Conservation (phyloP, 805 yeast genomes). For the Blastobotrys peoriensis region DNA sequence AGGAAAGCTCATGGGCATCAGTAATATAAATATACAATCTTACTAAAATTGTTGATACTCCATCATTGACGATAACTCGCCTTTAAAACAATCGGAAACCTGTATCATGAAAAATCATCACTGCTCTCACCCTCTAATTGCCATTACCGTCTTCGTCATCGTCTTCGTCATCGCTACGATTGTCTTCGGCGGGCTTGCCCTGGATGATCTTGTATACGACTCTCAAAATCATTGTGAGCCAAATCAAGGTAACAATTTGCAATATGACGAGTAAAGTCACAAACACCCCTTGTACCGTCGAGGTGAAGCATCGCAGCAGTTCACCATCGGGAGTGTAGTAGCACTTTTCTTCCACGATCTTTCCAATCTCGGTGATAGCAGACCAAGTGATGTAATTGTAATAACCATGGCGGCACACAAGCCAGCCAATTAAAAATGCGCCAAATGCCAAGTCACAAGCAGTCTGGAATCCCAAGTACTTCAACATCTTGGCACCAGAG, state of each 20-base stretch:
- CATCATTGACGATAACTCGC: no score
- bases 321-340: conserved; percentile 22
- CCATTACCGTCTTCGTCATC: conserved; percentile 19
- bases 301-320: conserved; percentile 30
- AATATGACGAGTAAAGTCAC: conserved; percentile 54
- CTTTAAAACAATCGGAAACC: no score
- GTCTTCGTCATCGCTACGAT: conserved; percentile 76
- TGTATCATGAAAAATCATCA: no score
- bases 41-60: no score
- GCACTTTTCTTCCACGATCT: conserved; percentile 34
- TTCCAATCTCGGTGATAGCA: conserved; percentile 42
- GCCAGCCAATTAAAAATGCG: conserved; percentile 63
- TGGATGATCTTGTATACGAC: conserved; percentile 65
- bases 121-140: no score
- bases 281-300: conserved; percentile 36
- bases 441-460: conserved; percentile 67
- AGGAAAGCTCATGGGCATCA: no score
- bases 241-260: conserved; percentile 58
- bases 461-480: conserved; percentile 56
- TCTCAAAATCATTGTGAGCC: conserved; percentile 69
- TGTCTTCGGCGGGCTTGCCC: conserved; percentile 79
- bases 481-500: conserved; percentile 68
- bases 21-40: no score
- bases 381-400: conserved; percentile 64
- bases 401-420: conserved; percentile 63